Evolutionary conservation across 257 asterid species (phyloP).

Genomic region (Solanum rostratum): DNA sequence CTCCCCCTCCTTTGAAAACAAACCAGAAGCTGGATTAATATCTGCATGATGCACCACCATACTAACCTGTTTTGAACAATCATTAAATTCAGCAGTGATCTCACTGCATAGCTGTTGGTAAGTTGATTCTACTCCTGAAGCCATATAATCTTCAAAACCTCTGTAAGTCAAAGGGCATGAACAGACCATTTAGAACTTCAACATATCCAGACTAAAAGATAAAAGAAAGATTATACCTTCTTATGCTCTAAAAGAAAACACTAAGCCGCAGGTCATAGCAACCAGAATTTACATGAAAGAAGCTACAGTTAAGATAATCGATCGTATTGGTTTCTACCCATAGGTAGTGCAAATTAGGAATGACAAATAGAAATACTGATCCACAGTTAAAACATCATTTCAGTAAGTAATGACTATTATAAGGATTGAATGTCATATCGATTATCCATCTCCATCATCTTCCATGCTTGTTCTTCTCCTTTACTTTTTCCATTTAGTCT

Average conservation of each 20-base stretch:
- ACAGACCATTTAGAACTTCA: not conserved
- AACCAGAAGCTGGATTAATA: not conserved
- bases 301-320: not conserved
- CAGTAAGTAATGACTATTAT: not conserved
- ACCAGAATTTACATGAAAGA: not conserved
- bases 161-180: constrained; percentile 21
- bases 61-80: constrained; percentile 85
- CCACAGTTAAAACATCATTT: not conserved
- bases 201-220: not conserved
- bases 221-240: not conserved
- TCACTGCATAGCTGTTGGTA: constrained; percentile 85
- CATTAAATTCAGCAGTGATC: constrained; percentile 75
- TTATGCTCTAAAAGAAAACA: not conserved
- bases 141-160: constrained; percentile 73
- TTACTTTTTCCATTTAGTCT: not conserved
- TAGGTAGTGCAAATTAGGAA: not conserved
- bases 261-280: not conserved
- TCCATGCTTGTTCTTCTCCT: not conserved
- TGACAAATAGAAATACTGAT: not conserved
- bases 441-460: not conserved
- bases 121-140: constrained; percentile 69
- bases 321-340: not conserved
- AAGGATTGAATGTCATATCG: not conserved
- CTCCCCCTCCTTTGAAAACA: not conserved
- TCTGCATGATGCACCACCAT: not conserved